phyloP scores from a whole-genome alignment of 441 rosid species.

The Monsonia emarginata region DNA sequence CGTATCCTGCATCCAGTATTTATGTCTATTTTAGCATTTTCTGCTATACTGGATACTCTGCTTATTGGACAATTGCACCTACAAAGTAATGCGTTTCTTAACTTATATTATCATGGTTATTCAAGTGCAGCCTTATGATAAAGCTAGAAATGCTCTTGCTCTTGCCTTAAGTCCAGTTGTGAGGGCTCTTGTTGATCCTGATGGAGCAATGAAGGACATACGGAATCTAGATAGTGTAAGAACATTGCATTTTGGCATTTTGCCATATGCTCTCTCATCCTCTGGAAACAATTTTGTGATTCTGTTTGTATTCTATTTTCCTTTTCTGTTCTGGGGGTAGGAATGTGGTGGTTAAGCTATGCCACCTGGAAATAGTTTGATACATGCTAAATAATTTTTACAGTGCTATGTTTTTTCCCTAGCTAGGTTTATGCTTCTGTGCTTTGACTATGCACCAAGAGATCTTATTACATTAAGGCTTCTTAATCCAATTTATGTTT shows the following conservation, averaged over 20 bases:
- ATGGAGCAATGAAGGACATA: slow-evolving; percentile 84
- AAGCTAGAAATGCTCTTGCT: slow-evolving; percentile 87
- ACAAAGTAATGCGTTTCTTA: not conserved
- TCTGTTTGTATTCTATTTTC: not conserved
- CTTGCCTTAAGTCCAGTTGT: slow-evolving; percentile 94
- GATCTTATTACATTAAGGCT: not conserved
- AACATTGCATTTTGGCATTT: slow-evolving; percentile 6
- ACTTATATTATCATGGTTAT: not conserved
- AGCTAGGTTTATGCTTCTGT: not conserved
- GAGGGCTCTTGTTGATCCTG: slow-evolving; percentile 75
- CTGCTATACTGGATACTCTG: not conserved
- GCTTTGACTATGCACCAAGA: not conserved
- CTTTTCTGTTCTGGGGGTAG: not conserved
- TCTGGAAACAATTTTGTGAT: not conserved
- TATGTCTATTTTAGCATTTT: not conserved
- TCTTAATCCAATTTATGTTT: slow-evolving; percentile 13
- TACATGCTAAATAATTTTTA: not conserved
- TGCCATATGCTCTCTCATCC: not conserved
- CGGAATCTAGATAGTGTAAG: slow-evolving; percentile 78
- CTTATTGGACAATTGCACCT: not conserved
- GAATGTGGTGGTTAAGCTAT: not conserved
- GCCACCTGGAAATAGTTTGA: not conserved
- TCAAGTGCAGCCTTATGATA: slow-evolving; percentile 64
- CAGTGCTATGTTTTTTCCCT: not conserved
- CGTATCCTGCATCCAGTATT: not conserved